Percentiles rank a stretch among this genome's conserved stretches.
phyloP scores from a whole-genome alignment of 345 rosid genomes.

The Hypericum androsaemum region DNA sequence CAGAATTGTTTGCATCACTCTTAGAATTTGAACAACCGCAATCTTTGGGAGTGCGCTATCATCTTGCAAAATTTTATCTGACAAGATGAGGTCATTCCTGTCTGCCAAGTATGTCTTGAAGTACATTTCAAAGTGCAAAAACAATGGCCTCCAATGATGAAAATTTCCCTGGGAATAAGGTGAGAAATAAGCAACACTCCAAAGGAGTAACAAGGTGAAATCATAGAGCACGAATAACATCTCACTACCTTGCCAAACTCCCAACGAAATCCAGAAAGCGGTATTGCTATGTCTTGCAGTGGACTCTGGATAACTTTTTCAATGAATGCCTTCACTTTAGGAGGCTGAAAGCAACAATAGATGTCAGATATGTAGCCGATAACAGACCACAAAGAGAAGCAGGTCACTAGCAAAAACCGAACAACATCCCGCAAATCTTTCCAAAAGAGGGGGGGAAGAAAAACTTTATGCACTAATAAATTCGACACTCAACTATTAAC shows the following conservation, averaged over 20 bases:
- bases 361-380: no score
- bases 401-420: no score
- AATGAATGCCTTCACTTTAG: conserved; percentile 70
- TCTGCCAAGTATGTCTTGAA: conserved; percentile 67
- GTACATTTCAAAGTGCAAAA: conserved; percentile 85
- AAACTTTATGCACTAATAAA: no score
- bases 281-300: conserved; percentile 88
- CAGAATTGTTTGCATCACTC: conserved; percentile 79
- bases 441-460: no score
- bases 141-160: conserved; percentile 94
- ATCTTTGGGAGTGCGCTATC: conserved; percentile 66
- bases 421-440: no score
- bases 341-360: conserved; percentile 46
- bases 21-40: conserved; percentile 73
- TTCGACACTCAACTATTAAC: no score
- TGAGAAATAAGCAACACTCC: conserved; percentile 16
- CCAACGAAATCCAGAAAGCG: conserved; percentile 93
- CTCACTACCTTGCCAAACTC: conserved; percentile 68
- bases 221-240: background rate
- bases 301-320: conserved; percentile 98
- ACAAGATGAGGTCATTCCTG: conserved; percentile 74
- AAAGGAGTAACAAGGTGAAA: background rate
- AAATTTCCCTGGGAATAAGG: conserved; percentile 67
- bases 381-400: background rate
- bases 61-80: conserved; percentile 63